These are phyloP conservation scores for Aphanomyces cochlioides DNA, from an alignment of 352 stramenopile species.

Conservation along the genomic window DNA sequence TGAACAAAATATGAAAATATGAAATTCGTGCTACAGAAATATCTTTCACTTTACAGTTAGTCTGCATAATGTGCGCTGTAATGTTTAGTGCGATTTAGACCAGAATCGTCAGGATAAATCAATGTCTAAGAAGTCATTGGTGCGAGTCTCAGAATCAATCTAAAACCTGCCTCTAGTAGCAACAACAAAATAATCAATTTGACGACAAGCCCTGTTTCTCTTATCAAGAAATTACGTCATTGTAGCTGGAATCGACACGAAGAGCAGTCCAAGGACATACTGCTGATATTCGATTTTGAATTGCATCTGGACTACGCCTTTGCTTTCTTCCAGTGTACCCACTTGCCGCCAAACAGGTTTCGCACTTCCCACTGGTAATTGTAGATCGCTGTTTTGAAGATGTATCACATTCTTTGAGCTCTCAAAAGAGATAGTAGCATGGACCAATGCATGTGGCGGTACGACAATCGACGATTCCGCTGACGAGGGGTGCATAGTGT, in stretches of 20 bases:
- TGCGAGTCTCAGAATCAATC: no score
- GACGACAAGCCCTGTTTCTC: no score
- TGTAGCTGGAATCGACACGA: conserved; percentile 46
- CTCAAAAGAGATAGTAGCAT: conserved; percentile 13
- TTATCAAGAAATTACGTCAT: no score
- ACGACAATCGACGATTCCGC: background rate
- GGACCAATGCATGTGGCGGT: background rate
- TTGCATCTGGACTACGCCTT: conserved; percentile 58
- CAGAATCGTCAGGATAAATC: no score
- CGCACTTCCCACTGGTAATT: background rate
- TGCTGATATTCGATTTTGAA: conserved; percentile 51
- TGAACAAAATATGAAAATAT: no score
- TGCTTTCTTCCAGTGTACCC: conserved; percentile 37
- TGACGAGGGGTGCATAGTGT: conserved; percentile 37
- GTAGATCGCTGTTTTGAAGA: conserved; percentile 9
- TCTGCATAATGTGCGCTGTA: no score
- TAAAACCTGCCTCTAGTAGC: no score
- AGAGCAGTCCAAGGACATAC: conserved; percentile 49
- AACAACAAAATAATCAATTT: no score
- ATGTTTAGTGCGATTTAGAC: no score
- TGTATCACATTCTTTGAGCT: background rate
- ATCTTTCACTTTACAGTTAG: no score
- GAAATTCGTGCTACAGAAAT: no score
- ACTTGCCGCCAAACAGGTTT: conserved; percentile 24
- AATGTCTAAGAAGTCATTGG: no score